These are phyloP conservation scores for Nemophila menziesii DNA, from an alignment of 257 asterid species.

Conservation along the genomic window DNA sequence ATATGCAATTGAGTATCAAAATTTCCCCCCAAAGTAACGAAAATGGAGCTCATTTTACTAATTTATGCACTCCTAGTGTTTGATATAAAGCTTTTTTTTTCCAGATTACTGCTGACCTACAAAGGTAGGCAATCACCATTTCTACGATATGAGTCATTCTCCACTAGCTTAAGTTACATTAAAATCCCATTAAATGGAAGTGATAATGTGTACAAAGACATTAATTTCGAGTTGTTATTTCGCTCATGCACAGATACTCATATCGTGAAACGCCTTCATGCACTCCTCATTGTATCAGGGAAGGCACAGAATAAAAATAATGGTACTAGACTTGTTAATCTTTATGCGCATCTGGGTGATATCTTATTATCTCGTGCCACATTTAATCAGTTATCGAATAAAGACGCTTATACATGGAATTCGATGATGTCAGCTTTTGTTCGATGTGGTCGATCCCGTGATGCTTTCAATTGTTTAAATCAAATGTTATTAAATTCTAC, in stretches of 20 bases:
- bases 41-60: neutral
- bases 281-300: slow-evolving; percentile 62
- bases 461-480: slow-evolving; percentile 46
- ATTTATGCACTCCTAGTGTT: neutral
- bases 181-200: slow-evolving; percentile 17
- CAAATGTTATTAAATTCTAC: slow-evolving; percentile 44
- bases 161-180: slow-evolving; percentile 22
- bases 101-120: slow-evolving; percentile 30
- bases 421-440: slow-evolving; percentile 66
- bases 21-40: neutral
- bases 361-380: slow-evolving; percentile 36
- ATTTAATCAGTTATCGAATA: slow-evolving; percentile 34
- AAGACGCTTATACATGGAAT: slow-evolving; percentile 71
- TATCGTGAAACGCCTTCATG: slow-evolving; percentile 43
- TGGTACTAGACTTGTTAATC: slow-evolving; percentile 54
- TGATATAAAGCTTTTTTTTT: neutral
- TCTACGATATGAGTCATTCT: slow-evolving; percentile 9
- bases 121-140: slow-evolving; percentile 21
- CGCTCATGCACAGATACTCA: slow-evolving; percentile 33
- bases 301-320: slow-evolving; percentile 30
- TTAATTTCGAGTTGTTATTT: slow-evolving; percentile 46
- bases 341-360: slow-evolving; percentile 55
- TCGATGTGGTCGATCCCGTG: slow-evolving; percentile 31
- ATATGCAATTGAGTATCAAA: neutral
- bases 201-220: slow-evolving; percentile 16